A percentile compares a stretch with the other conserved stretches of the same genome.
These are phyloP conservation scores for Clitopilus hobsonii DNA, from an alignment of 768 basidiomycete genomes.

Conservation along the genomic window DNA sequence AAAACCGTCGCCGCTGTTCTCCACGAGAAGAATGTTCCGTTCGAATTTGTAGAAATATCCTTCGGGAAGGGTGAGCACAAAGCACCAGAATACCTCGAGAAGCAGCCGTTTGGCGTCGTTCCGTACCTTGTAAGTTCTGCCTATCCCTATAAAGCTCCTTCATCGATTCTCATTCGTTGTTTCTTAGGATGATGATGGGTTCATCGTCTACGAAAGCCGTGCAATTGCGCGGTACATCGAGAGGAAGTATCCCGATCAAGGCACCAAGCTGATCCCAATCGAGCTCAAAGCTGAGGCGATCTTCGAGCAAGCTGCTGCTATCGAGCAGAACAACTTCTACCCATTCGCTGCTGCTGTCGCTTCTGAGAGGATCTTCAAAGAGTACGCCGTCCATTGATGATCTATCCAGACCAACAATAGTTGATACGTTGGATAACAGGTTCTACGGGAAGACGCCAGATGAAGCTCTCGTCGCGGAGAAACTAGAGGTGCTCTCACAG, in stretches of 20 bases:
- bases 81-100: slow-evolving; percentile 29
- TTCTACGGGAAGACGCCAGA: background rate
- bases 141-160: background rate
- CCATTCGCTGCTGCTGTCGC: slow-evolving; percentile 35
- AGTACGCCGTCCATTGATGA: slow-evolving; percentile 24
- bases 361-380: slow-evolving; percentile 46
- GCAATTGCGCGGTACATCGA: slow-evolving; percentile 60
- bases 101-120: slow-evolving; percentile 65
- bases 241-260: slow-evolving; percentile 48
- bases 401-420: background rate
- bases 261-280: slow-evolving; percentile 45
- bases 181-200: slow-evolving; percentile 53
- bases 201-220: slow-evolving; percentile 60
- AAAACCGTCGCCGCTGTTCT: slow-evolving; percentile 45
- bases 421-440: background rate
- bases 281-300: slow-evolving; percentile 32
- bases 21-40: slow-evolving; percentile 54
- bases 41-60: slow-evolving; percentile 43
- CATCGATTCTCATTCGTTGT: background rate
- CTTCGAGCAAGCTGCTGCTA: slow-evolving; percentile 48
- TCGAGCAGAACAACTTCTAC: slow-evolving; percentile 54
- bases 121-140: slow-evolving; percentile 44
- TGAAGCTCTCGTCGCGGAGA: slow-evolving; percentile 11
- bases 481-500: slow-evolving; percentile 23
- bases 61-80: slow-evolving; percentile 44